Evolutionary conservation across 352 stramenopile genomes (phyloP), one percentile per base, ranked within the genome.

Genomic region (Phytophthora ramorum): DNA sequence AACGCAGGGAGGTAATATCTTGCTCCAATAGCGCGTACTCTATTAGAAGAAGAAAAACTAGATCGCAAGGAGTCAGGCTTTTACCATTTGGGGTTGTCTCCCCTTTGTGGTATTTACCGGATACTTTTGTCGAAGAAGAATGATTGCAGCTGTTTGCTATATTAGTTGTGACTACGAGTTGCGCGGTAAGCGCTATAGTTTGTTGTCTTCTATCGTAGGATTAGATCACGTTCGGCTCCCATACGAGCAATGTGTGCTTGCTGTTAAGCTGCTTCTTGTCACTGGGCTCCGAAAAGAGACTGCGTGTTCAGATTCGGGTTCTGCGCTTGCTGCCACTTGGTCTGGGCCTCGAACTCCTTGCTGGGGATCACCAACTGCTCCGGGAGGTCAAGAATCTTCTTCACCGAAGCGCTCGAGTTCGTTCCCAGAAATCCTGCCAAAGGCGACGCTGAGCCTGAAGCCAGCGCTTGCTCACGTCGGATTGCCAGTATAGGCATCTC

Each of bases 401-500:
- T 92, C 7, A 46, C 41, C 12, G 70, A 78, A 17, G 58, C 76
- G 46, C 53, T 74, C 19, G 22, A 69, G 57, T 51, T 56, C 8
- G 17, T 69, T 19, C 37, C 63, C 45, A 74, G 64, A 28, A 59
- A 67, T 35, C 57, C 52, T 57, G 66, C 56, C 13, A 86, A 37
- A 13, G 76, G 75, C 2, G 78, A 88, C 2, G 65, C 44, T 0
- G 76, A 79, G 4, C 60, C 63, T 3, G 71, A 66, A 16, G 70
- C 73, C 16, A 75, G 56, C 1, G 76, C 58, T 53, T 81, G 76
- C 45, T 83, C 76, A 3, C 68, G 58, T 38, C 58, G 60, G 35
- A 89, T 76, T 0, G 80, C 79, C 30, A 91, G 62, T 54, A 92
- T 83, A 6, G 83, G 83, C 44, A 73, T 76, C 54, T 94, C 85